Base-by-base conservation (phyloP, 2,329 filamentous ascomycete species). In the Dryadomyces quercivorus region DNA sequence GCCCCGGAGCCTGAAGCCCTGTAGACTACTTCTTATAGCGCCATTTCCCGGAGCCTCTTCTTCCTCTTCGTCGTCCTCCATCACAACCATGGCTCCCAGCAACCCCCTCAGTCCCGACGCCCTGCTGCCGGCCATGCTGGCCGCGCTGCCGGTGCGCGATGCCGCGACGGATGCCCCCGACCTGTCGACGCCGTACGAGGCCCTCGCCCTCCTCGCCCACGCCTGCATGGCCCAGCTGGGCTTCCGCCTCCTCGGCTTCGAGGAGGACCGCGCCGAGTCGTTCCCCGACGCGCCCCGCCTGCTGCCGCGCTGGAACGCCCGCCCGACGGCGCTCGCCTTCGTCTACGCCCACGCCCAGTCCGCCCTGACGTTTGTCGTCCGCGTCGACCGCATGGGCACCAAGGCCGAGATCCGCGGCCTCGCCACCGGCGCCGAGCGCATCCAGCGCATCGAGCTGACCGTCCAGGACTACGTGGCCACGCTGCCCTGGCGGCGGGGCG, bases 331-430 rank as follows among this genome's bases (percentile, higher is more conserved):
- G 15, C 85, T 88, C 65, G 81, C 85, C 55, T 96, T 97, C 69
- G 81, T 90, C 59, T 97, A 97, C 71, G 81, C 82, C 3, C 91
- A 96, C 68, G 75, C 80, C 22, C 88, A 95, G 66, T 95, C 89
- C 0, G 84, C 89, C 16, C 88, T 91, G 79, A 80, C 85, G 56
- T 95, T 86, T 65, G 75, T 95, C 31, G 67, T 96, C 61, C 92
- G 90, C 65, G 71, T 95, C 58, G 89, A 85, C 66, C 81, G 89
- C 53, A 77, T 96, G 62, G 90, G 91, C 46, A 77, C 77, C 62
- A 95, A 92, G 65, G 85, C 86, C n/a, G 84, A 95, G 58, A 75
- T 96, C 43, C 82, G 89, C 62, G 91, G 85, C 3, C 75, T 95
- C 44, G 89, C 81, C 1, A 68, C 91, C 16, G 87, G 86, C 26